These are phyloP conservation scores for Pseudopyrenochaeta lycopersici DNA, from an alignment of 2,329 filamentous ascomycete species.

Conservation along the genomic window DNA sequence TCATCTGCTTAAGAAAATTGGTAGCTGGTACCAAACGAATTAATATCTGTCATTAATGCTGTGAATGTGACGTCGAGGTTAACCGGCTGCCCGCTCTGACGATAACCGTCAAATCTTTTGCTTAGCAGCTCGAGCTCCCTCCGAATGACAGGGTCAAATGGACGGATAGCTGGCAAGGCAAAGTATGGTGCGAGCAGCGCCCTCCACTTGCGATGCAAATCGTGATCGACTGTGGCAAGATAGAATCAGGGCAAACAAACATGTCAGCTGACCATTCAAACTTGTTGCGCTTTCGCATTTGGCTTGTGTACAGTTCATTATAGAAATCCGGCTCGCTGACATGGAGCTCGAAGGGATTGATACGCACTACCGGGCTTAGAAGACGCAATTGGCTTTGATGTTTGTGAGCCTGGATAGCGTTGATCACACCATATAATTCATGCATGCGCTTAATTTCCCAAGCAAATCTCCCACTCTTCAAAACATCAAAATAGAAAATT, in stretches of 20 bases:
- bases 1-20: neutral
- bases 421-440: constrained; percentile 20
- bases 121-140: constrained; percentile 9
- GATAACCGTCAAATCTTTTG: constrained; percentile 8
- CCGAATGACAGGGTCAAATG: constrained; percentile 14
- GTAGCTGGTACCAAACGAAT: constrained; percentile 9
- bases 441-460: constrained; percentile 32
- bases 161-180: constrained; percentile 5
- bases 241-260: constrained; percentile 9
- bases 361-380: constrained; percentile 31
- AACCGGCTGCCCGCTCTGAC: constrained; percentile 8
- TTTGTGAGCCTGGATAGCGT: neutral
- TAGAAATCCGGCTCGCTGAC: constrained; percentile 29
- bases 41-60: constrained; percentile 21
- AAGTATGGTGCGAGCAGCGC: constrained; percentile 13
- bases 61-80: constrained; percentile 13
- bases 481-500: constrained; percentile 35
- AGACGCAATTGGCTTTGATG: neutral
- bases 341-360: constrained; percentile 33
- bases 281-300: constrained; percentile 9
- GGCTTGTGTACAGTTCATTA: constrained; percentile 28
- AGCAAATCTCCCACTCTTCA: constrained; percentile 25
- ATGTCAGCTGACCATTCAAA: constrained; percentile 18
- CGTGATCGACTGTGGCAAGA: constrained; percentile 11
- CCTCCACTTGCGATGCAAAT: constrained; percentile 11